Percentiles rank a stretch among this genome's conserved stretches.
phyloP scores from a whole-genome alignment of 331 rosid genomes.

The Quercus tomentella region DNA sequence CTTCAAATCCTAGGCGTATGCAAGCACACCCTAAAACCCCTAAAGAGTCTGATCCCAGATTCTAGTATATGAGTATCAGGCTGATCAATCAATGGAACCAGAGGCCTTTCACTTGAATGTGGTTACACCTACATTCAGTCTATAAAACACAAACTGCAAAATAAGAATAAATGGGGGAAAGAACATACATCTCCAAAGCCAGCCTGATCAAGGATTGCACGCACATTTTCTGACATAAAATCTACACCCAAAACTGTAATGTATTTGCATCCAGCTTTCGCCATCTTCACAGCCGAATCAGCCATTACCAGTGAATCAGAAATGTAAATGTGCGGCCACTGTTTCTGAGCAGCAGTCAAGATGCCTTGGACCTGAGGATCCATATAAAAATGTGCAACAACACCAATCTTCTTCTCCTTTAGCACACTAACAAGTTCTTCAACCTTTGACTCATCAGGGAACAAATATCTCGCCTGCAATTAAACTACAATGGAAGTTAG shows the following conservation, averaged over 20 bases:
- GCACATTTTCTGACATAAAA: slow-evolving; percentile 97
- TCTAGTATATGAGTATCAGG: neutral
- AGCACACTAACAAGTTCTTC: slow-evolving; percentile 62
- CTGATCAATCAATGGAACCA: neutral
- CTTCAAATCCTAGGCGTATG: neutral
- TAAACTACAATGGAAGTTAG: slow-evolving; percentile 34
- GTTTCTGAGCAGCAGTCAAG: slow-evolving; percentile 89
- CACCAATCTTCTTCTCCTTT: slow-evolving; percentile 83
- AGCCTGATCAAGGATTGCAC: slow-evolving; percentile 97
- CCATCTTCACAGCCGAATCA: slow-evolving; percentile 86
- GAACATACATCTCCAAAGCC: slow-evolving; percentile 65
- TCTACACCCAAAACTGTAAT: slow-evolving; percentile 91
- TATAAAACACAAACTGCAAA: slow-evolving; percentile 5
- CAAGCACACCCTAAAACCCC: neutral
- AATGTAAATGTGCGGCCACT: slow-evolving; percentile 93
- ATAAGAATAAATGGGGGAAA: neutral
- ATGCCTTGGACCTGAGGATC: slow-evolving; percentile 98
- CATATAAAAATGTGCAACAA: slow-evolving; percentile 98
- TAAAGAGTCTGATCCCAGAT: neutral
- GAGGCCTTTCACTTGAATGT: neutral
- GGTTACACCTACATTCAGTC: neutral
- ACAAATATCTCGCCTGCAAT: slow-evolving; percentile 80
- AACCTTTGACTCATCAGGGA: slow-evolving; percentile 59
- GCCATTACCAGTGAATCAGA: slow-evolving; percentile 99
- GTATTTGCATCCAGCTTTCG: slow-evolving; percentile 81